A percentile compares a stretch with the other conserved stretches of the same genome.
Evolutionary conservation across 2,329 filamentous ascomycete genomes (phyloP).

Genomic region (Penicillium sp.): DNA sequence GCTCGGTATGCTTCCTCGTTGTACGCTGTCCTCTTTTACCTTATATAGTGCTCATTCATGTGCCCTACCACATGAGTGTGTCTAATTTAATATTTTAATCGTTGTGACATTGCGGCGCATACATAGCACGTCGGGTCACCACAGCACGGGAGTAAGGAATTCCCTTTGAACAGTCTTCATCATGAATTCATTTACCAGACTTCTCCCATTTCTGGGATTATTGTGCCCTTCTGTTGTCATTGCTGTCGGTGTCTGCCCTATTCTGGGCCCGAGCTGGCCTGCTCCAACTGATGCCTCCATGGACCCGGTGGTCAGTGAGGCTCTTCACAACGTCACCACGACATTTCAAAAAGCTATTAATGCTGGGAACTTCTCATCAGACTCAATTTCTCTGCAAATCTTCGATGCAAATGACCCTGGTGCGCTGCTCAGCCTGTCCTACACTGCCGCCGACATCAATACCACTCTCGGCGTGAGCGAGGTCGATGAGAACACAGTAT

Average conservation of each 20-base stretch:
- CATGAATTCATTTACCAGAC: not conserved
- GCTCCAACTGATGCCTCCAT: conserved; percentile 1
- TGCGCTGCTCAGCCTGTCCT: conserved; percentile 4
- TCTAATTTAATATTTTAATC: not conserved
- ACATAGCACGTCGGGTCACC: not conserved
- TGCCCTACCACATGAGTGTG: not conserved
- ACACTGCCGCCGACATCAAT: conserved; percentile 4
- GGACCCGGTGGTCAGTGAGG: conserved; percentile 1
- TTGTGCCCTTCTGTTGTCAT: not conserved
- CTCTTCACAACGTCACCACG: conserved; percentile 3
- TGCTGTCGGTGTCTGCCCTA: conserved; percentile 1
- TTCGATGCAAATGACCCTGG: conserved; percentile 3
- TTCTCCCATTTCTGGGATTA: not conserved
- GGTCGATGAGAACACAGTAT: conserved; percentile 44
- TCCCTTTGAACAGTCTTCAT: not conserved
- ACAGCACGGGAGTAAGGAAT: not conserved
- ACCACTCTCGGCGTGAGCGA: conserved; percentile 14
- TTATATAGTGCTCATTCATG: not conserved
- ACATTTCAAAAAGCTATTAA: conserved; percentile 1
- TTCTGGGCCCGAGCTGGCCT: conserved; percentile 9
- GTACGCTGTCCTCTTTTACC: not conserved
- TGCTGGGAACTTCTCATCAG: not conserved
- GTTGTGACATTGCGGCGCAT: not conserved
- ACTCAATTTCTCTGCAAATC: conserved; percentile 12
- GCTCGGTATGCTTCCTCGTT: not conserved